Percentiles rank a stretch among this genome's conserved stretches.
Evolutionary conservation across 345 rosid genomes (phyloP).

Genomic region (Acer campestre): DNA sequence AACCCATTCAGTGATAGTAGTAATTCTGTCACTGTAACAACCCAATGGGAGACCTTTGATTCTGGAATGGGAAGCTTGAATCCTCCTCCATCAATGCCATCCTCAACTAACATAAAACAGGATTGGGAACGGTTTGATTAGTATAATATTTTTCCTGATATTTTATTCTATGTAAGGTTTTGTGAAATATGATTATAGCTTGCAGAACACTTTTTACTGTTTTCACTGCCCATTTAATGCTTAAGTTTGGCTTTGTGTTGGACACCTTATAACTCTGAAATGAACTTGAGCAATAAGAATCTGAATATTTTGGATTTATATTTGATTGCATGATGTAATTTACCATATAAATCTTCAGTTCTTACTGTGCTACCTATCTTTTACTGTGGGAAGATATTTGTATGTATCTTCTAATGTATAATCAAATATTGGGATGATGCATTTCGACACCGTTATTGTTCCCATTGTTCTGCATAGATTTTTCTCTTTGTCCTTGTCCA

Average conservation of each 20-base stretch:
- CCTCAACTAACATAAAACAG: slow-evolving; percentile 53
- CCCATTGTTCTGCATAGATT: background rate
- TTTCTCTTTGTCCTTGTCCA: slow-evolving; percentile 14
- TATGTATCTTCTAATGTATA: background rate
- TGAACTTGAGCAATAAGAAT: slow-evolving; percentile 1
- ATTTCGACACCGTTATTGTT: background rate
- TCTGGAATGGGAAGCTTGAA: slow-evolving; percentile 72
- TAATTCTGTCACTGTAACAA: slow-evolving; percentile 54
- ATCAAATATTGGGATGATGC: background rate
- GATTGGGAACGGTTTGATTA: slow-evolving; percentile 85
- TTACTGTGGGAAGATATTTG: background rate
- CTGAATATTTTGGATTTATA: background rate
- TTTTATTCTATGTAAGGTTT: slow-evolving; percentile 9
- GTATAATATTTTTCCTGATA: slow-evolving; percentile 19
- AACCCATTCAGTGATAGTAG: slow-evolving; percentile 51
- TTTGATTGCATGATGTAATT: background rate
- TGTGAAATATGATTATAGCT: slow-evolving; percentile 1
- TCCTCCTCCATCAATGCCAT: slow-evolving; percentile 57
- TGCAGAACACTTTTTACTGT: no score
- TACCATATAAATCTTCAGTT: background rate
- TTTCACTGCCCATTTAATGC: background rate
- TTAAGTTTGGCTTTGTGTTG: background rate
- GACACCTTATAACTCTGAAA: slow-evolving; percentile 1
- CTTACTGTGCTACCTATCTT: background rate
- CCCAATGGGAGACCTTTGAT: slow-evolving; percentile 80